Base-by-base conservation (phyloP, 345 rosid species). In the Corchorus olitorius region DNA sequence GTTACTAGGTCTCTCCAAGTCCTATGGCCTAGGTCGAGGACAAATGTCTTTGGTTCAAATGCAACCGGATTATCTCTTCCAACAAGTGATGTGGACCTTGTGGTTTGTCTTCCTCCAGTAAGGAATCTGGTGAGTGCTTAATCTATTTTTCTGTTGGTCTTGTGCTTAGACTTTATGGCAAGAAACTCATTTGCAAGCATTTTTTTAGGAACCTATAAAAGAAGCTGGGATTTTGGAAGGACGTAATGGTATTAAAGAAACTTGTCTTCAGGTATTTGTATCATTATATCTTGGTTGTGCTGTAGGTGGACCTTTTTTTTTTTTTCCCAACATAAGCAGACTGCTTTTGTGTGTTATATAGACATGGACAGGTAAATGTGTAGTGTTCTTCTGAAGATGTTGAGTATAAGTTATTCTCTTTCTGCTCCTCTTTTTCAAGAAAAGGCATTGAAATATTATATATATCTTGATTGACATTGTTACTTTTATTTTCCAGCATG, bases 201-300 rank as follows among this genome's bases (percentile, higher is more conserved):
- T 78, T 64, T 70, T 70, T 34, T 81, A 95, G 98, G 99, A 95
- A 88, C 99, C 99, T 65, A 95, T 95, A 66, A 95, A 95, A 89
- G 99, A 95, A 89, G 99, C 98, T 81, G 97, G 99, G 75, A 95
- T 95, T 79, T 88, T 95, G 90, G 99, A 95, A 84, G 99, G 99
- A 77, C 99, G 99, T 76, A 95, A 95, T 87, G 99, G 99, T 72
- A 95, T 95, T 80, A 95, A 95, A 81, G 99, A 95, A 87, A 95
- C 99, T 69, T 95, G 97, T 83, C 98, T 95, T 82, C 98, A 95
- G 99, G 99, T 93, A 88, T 63, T 52, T 22, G 22, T 46, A 6
- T 77, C 27, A 43, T 39, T 68, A 43, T 64, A 65, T 33, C 27
- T 82, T 27, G 69, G 56, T 76, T 68, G 41, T 48, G 41, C 56